Base-by-base conservation (phyloP, 2,329 filamentous ascomycete genomes). In the Clarireedia homoeocarpa region DNA sequence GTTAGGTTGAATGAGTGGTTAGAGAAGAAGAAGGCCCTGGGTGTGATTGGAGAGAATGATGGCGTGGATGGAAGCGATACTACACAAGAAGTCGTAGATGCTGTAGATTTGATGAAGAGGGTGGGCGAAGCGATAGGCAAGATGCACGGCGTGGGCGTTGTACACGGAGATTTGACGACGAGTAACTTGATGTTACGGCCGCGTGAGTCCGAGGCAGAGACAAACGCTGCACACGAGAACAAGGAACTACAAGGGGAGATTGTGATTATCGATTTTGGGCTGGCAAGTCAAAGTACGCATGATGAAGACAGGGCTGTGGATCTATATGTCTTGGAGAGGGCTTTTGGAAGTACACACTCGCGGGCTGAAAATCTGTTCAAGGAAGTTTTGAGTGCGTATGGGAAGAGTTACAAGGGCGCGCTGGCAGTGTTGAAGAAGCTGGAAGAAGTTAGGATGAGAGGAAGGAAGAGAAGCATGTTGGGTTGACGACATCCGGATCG, bases 261-360 rank as follows among this genome's bases (percentile, higher is more conserved):
- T 57, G 84, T 95, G 23, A 76, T 97, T 39, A 97, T 97, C 69
- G 94, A 99, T 73, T 95, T 99, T 68, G 94, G 94, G 0, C 81
- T 99, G 20, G 91, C 91, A 14, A 86, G 82, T 63, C 87, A 92
- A 72, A 89, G 85, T 59, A 74, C 82, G 17, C 84, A 88, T 62
- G 92, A 96, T 55, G 94, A 99, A 73, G 94, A 99, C 69, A 82
- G 91, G 55, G 94, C 94, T 0, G 94, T 99, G 40, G 94, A 99
- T 75, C 72, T 99, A 54, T 99, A 99, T 71, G 94, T 99, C 10
- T 76, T 99, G 48, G 94, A 99, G 72, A 78, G 94, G 53, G 94
- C 94, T 1, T 97, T 97, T 76, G 88, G 86, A 23, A 96, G 91
- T 67, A 97, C 94, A 38, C 94, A 99, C 75, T 92, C 94, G 0